phyloP scores from a whole-genome alignment of 306 rosid species.

The Corylus americana region DNA sequence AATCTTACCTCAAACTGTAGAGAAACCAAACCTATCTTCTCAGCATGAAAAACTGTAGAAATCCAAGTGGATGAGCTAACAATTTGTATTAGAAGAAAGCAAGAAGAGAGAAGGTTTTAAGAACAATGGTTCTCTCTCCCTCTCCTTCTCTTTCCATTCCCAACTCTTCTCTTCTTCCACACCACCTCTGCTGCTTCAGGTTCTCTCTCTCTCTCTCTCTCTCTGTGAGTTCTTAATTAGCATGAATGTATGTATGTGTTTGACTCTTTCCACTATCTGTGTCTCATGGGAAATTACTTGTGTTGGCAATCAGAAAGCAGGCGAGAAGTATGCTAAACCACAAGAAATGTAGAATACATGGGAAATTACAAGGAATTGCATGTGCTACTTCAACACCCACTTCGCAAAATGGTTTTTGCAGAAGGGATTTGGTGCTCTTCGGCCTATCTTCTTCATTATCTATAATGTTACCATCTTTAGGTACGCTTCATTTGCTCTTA shows the following conservation, averaged over 20 bases:
- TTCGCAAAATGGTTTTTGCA: constrained; percentile 40
- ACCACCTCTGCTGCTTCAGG: constrained; percentile 49
- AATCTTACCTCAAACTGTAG: background rate
- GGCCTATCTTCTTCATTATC: constrained; percentile 58
- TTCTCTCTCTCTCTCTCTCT: constrained; percentile 17
- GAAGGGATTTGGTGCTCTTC: constrained; percentile 67
- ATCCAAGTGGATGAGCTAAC: constrained; percentile 37
- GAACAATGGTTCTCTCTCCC: constrained; percentile 54
- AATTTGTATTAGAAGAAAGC: background rate
- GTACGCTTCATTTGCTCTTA: constrained; percentile 26
- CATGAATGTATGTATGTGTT: background rate
- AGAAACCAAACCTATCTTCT: background rate
- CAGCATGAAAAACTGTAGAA: background rate
- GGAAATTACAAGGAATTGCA: constrained; percentile 30
- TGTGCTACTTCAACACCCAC: constrained; percentile 42
- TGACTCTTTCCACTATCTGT: background rate
- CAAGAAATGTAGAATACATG: constrained; percentile 26
- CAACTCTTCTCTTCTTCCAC: constrained; percentile 33
- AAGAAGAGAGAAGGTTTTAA: constrained; percentile 6
- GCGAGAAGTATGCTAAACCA: constrained; percentile 31
- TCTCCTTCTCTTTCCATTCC: constrained; percentile 43
- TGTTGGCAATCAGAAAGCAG: constrained; percentile 34
- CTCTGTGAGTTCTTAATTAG: too few relatives aligned
- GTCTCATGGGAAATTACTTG: background rate
- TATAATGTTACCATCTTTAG: constrained; percentile 42